Evolutionary conservation across 306 rosid genomes (phyloP).

Genomic region (Pterocarpus santalinus): DNA sequence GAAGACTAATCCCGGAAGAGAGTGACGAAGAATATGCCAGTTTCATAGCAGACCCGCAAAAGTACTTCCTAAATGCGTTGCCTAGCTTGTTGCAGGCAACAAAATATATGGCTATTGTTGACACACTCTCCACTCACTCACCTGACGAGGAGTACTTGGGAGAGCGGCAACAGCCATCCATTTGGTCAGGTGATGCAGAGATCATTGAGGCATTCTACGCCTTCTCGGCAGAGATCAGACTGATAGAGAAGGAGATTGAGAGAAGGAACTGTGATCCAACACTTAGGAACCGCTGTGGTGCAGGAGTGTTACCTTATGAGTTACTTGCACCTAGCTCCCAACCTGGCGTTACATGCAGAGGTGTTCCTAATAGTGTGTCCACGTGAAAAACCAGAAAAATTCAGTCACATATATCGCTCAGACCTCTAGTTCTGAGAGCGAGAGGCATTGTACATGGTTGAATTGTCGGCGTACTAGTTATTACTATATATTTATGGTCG

Average conservation of each 20-base stretch:
- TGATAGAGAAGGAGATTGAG: slow-evolving; percentile 78
- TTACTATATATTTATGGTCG: no score
- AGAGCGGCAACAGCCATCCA: slow-evolving; percentile 76
- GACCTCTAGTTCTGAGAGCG: no score
- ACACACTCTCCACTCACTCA: slow-evolving; percentile 84
- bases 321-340: slow-evolving; percentile 82
- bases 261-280: slow-evolving; percentile 63
- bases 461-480: no score
- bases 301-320: slow-evolving; percentile 88
- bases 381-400: slow-evolving; percentile 47
- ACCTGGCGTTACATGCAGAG: slow-evolving; percentile 89
- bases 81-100: slow-evolving; percentile 65
- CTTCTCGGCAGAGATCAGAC: slow-evolving; percentile 68
- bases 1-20: slow-evolving; percentile 76
- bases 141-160: slow-evolving; percentile 92
- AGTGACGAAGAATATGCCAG: slow-evolving; percentile 58
- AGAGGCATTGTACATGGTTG: no score
- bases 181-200: slow-evolving; percentile 75
- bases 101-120: slow-evolving; percentile 85
- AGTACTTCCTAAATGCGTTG: slow-evolving; percentile 63
- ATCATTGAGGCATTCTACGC: slow-evolving; percentile 70
- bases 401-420: no score
- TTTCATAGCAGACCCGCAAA: slow-evolving; percentile 76
- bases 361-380: slow-evolving; percentile 87
- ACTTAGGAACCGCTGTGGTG: slow-evolving; percentile 77